Conservation (phyloP, 192 early-diverging fungal genomes). For the Irineochytrium annulatum region DNA sequence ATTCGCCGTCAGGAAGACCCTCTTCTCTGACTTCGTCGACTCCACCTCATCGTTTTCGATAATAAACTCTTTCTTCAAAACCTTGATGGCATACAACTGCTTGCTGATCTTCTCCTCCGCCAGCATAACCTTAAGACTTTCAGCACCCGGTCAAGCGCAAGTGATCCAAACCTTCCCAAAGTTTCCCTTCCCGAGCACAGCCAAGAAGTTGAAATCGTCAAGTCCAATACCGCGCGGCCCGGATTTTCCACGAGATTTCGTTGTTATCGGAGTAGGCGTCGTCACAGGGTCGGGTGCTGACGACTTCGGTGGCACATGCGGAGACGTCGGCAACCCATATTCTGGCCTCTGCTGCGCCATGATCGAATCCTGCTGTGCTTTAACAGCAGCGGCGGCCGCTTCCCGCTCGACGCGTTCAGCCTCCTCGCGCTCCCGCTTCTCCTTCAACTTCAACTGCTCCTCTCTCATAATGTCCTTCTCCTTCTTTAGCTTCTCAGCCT, state of each 20-base stretch:
- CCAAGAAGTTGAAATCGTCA: slow-evolving; percentile 91
- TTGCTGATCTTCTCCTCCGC: slow-evolving; percentile 83
- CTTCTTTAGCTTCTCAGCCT: slow-evolving; percentile 44
- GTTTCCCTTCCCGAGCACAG: slow-evolving; percentile 96
- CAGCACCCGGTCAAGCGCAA: background rate
- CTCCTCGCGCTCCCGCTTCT: slow-evolving; percentile 23
- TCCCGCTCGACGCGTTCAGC: background rate
- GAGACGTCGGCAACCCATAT: background rate
- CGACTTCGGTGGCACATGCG: too few relatives aligned
- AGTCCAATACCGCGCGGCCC: slow-evolving; percentile 63
- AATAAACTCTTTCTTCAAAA: slow-evolving; percentile 96
- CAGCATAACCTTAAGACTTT: slow-evolving; percentile 70
- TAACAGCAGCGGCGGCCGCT: background rate
- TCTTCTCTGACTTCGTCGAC: slow-evolving; percentile 88
- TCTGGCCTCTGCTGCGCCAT: background rate
- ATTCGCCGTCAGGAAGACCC: slow-evolving; percentile 90
- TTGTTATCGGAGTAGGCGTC: too few relatives aligned
- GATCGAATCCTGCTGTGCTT: background rate
- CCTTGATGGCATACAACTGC: slow-evolving; percentile 93
- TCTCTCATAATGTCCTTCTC: slow-evolving; percentile 54
- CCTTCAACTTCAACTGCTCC: slow-evolving; percentile 43
- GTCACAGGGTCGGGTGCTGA: too few relatives aligned
- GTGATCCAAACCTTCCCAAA: slow-evolving; percentile 79
- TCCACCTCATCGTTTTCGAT: slow-evolving; percentile 98
- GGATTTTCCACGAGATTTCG: background rate